phyloP scores from a whole-genome alignment of 2,329 filamentous ascomycete species.

The Ophiosphaerella narmari region DNA sequence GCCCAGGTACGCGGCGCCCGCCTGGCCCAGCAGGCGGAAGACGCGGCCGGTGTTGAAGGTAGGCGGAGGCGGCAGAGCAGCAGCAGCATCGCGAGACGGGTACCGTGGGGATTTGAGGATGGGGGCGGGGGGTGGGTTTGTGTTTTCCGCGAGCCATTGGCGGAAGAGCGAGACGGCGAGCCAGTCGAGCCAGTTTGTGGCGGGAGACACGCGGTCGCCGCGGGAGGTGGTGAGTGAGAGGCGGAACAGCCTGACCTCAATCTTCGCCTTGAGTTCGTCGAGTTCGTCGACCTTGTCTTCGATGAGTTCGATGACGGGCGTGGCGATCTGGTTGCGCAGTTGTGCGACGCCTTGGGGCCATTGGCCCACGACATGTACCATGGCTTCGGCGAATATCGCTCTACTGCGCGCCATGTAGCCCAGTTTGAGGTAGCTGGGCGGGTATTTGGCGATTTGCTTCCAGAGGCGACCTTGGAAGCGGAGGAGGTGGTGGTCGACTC shows the following conservation, averaged over 20 bases:
- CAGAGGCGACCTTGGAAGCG: slow-evolving; percentile 89
- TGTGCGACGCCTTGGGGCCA: slow-evolving; percentile 84
- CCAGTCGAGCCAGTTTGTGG: slow-evolving; percentile 86
- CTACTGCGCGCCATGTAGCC: slow-evolving; percentile 84
- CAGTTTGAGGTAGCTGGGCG: slow-evolving; percentile 86
- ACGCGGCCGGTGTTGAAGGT: slow-evolving; percentile 69
- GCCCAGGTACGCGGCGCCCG: slow-evolving; percentile 68
- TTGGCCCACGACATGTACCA: slow-evolving; percentile 92
- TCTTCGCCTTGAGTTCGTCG: slow-evolving; percentile 76
- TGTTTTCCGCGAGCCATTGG: slow-evolving; percentile 92
- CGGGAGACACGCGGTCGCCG: slow-evolving; percentile 81
- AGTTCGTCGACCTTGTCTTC: slow-evolving; percentile 95
- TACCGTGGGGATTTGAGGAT: slow-evolving; percentile 51
- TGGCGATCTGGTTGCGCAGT: slow-evolving; percentile 71
- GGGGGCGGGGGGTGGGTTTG: slow-evolving; percentile 68
- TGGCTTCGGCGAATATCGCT: slow-evolving; percentile 74
- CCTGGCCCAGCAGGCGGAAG: slow-evolving; percentile 75
- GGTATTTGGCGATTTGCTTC: slow-evolving; percentile 97
- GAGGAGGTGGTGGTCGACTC: slow-evolving; percentile 90
- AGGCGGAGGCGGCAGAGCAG: slow-evolving; percentile 39
- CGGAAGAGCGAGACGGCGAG: slow-evolving; percentile 84
- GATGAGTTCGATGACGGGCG: slow-evolving; percentile 81
- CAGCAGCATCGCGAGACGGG: too few species aligned
- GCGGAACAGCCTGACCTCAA: slow-evolving; percentile 82
- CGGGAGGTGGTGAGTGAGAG: slow-evolving; percentile 76